Evolutionary conservation across 2,329 filamentous ascomycete genomes (phyloP), one percentile per base, ranked within the genome.

Genomic region (Ophiostoma sp.): DNA sequence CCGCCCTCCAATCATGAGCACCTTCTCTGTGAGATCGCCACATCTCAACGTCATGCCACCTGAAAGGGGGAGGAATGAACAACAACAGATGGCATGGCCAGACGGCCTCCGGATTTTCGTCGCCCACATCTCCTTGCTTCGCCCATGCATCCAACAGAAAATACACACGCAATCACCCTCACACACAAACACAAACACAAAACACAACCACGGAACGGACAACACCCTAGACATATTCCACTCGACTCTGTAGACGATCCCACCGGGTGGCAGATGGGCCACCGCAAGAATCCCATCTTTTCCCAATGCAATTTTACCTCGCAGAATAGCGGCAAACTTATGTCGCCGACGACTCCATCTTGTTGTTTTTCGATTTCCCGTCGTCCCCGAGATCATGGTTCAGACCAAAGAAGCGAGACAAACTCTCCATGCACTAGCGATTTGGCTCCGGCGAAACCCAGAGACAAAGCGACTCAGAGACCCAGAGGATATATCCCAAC

Each of bases 361-460:
- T n/a, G 33, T 36, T 33, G n/a, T n/a, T 33, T 22, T 39, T 64
- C 42, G 42, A 48, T 45, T 45, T 63, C 57, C 31, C 7, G 36
- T 22, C 15, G 33, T 64, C 36, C 36, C 59, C 61, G 36, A 64
- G 61, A 64, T 42, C 61, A 64, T 45, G 36, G 61, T 64, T 28
- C 63, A 68, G 39, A 25, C 39, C 42, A 68, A 68, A 33, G 63
- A 50, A 68, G 39, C 39, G 64, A 68, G 64, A 68, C 64, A 48
- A 28, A 22, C 12, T 63, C 25, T 11, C 28, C 28, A 50, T 68
- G 42, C 36, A 45, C 22, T 39, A 28, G 22, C n/a, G 12, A 19
- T 45, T 19, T 42, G 33, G 59, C 36, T 39, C 59, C 59, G n/a
- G 33, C 59, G 33, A 45, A 45, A 15, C 12, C 11, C 17, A 36